These are phyloP conservation scores for Arabidopsis lyrata DNA, from an alignment of 441 rosid species.

Conservation along the genomic window DNA sequence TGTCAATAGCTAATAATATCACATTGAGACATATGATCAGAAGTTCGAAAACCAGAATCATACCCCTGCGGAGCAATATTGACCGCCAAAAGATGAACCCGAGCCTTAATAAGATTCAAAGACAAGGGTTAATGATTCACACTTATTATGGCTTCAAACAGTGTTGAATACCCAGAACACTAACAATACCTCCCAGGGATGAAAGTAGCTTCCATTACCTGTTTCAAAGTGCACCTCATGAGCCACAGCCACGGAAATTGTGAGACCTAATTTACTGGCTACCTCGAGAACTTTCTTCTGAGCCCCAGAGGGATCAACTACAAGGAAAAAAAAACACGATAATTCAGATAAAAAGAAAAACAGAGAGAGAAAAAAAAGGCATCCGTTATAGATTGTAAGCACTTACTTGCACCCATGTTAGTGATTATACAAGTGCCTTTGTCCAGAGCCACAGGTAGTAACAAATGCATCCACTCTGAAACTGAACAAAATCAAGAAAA, in stretches of 20 bases:
- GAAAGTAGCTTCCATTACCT: slow-evolving; percentile 46
- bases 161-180: neutral
- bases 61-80: slow-evolving; percentile 58
- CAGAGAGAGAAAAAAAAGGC: neutral
- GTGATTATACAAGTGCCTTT: slow-evolving; percentile 80
- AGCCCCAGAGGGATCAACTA: slow-evolving; percentile 73
- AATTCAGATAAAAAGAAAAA: slow-evolving; percentile 9
- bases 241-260: slow-evolving; percentile 75
- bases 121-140: slow-evolving; percentile 5
- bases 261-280: slow-evolving; percentile 64
- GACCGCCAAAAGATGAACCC: slow-evolving; percentile 46
- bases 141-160: neutral
- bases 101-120: slow-evolving; percentile 49
- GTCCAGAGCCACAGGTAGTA: slow-evolving; percentile 78
- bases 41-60: slow-evolving; percentile 48
- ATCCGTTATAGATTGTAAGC: neutral
- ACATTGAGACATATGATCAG: neutral
- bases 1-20: slow-evolving; percentile 10
- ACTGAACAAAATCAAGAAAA: slow-evolving; percentile 49
- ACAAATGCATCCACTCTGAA: slow-evolving; percentile 81
- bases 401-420: slow-evolving; percentile 96
- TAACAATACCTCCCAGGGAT: neutral
- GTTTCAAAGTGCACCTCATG: slow-evolving; percentile 59
- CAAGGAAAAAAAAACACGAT: neutral
- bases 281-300: slow-evolving; percentile 66